Base-by-base conservation (phyloP, 179 eudicot genomes). In the Beta corolliflora region DNA sequence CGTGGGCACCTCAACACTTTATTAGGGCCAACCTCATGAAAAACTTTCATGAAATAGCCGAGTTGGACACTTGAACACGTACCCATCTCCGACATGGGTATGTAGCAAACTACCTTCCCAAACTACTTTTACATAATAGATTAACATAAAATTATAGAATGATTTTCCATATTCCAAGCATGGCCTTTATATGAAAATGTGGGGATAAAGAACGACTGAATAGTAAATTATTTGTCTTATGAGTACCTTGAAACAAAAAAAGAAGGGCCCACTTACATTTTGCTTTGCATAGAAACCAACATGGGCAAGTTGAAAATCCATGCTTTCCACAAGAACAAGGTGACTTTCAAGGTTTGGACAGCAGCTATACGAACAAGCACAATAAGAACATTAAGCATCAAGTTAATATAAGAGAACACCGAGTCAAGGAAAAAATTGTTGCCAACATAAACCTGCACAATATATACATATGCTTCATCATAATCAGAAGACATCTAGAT, bases 261-360 rank as follows among this genome's bases (percentile, higher is more conserved):
- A 9, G 25, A 11, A 31, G 77, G 48, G 48, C 60, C 59, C 25
- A 78, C 98, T 90, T 91, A 97, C 99, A 91, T 97, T 97, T 77
- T 87, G 91, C 69, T 89, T 87, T 29, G 99, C 95, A 83, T 89
- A 97, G 76, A 97, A 88, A 82, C 99, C 99, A 71, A 97, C 83
- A 84, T 90, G 98, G 21, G 92, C 90, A 69, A 90, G 92, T 78
- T 86, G 91, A 79, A 87, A 82, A 80, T 97, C 98, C 97, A 97
- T 91, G 90, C 95, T 93, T 87, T 97, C 98, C 75, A 94, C 92
- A 78, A 97, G 90, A 85, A 97, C 99, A 87, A 92, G 88, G 80
- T 87, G 91, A 84, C 83, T 90, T 79, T 78, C 91, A 75, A 97
- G 97, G 88, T 97, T 97, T 1, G 99, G 98, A 59, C 89, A 89